phyloP scores from a whole-genome alignment of 2,329 filamentous ascomycete genomes.

The Leptographium wingfieldii region DNA sequence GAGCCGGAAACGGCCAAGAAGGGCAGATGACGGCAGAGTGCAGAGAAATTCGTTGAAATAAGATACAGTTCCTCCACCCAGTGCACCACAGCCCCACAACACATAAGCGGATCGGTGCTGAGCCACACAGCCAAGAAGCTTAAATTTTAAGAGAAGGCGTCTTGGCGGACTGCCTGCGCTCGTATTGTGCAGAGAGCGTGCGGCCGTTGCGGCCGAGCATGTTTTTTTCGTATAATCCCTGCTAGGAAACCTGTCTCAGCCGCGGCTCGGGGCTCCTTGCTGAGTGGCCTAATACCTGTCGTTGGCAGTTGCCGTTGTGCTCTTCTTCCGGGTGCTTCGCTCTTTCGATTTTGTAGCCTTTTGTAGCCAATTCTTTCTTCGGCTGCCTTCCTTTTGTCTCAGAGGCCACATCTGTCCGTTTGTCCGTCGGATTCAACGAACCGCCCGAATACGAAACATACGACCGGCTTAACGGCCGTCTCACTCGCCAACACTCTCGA shows the following conservation, averaged over 20 bases:
- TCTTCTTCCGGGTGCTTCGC: not conserved
- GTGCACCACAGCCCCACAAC: no score
- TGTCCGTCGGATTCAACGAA: not conserved
- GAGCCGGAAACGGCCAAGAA: not conserved
- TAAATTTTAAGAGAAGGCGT: not conserved
- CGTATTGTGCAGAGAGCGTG: not conserved
- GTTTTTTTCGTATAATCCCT: not conserved
- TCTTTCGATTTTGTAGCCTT: no score
- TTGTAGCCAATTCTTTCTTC: no score
- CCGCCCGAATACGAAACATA: not conserved
- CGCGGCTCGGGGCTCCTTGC: not conserved
- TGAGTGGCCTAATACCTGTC: not conserved
- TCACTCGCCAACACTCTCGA: not conserved
- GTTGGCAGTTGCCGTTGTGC: not conserved
- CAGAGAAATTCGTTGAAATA: no score
- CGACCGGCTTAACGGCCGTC: not conserved
- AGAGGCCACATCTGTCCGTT: not conserved
- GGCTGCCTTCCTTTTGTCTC: no score
- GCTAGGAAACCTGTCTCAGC: not conserved
- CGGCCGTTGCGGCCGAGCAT: not conserved
- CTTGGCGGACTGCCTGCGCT: not conserved
- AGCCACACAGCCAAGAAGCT: conserved; percentile 1
- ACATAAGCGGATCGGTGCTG: not conserved
- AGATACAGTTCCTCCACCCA: no score
- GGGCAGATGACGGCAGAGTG: no score